A percentile compares a stretch with the other conserved stretches of the same genome.
phyloP scores from a whole-genome alignment of 306 rosid species.

The Cucumis hystrix region DNA sequence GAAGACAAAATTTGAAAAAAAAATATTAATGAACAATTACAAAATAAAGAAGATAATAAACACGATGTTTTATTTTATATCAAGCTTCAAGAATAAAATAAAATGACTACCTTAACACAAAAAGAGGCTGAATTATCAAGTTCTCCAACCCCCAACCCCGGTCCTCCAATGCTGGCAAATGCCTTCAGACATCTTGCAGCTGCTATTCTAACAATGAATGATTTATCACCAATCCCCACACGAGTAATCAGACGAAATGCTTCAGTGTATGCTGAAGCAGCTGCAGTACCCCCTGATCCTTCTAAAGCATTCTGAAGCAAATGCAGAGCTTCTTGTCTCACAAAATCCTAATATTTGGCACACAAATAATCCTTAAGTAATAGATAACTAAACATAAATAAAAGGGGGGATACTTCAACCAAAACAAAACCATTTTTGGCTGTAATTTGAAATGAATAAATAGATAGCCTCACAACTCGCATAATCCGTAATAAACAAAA shows the following conservation, averaged over 20 bases:
- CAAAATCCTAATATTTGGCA: conserved; percentile 30
- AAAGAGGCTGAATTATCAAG: conserved; percentile 77
- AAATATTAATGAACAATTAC: too few species aligned
- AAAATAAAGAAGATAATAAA: too few species aligned
- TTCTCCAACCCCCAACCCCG: conserved; percentile 72
- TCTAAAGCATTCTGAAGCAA: conserved; percentile 92
- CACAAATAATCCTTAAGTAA: not conserved
- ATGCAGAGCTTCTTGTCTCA: conserved; percentile 72
- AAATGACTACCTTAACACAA: conserved; percentile 70
- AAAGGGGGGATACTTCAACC: not conserved
- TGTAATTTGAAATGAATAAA: not conserved
- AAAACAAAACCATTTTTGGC: not conserved
- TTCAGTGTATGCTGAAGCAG: conserved; percentile 78
- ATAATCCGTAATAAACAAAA: not conserved
- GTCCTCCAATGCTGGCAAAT: conserved; percentile 86
- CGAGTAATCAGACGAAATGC: conserved; percentile 79
- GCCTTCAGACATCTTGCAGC: conserved; percentile 95
- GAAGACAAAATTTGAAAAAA: too few species aligned
- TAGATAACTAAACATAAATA: not conserved
- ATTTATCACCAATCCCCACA: conserved; percentile 73
- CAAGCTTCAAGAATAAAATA: conserved; percentile 9
- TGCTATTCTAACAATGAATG: conserved; percentile 87
- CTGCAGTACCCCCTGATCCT: conserved; percentile 82
- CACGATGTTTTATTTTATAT: too few species aligned
- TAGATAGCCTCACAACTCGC: not conserved